These are phyloP conservation scores for Citrullus colocynthis DNA, from an alignment of 306 rosid genomes.

Conservation along the genomic window DNA sequence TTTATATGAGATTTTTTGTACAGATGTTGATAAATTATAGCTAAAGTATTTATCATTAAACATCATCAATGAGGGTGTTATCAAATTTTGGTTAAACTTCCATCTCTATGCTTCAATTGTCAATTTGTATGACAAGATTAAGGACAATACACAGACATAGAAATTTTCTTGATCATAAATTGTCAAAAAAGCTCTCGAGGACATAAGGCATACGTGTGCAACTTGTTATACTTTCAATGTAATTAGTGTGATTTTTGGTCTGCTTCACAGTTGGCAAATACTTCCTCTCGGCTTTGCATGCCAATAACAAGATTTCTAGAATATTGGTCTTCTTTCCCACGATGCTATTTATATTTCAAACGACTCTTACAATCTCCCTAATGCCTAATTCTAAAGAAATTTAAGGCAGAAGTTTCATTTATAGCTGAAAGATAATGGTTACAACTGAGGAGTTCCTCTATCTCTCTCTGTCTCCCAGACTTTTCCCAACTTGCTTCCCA, in stretches of 20 bases:
- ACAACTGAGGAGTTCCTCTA: background rate
- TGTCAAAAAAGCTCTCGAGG: background rate
- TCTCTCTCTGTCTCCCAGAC: background rate
- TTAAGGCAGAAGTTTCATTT: background rate
- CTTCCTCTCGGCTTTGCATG: background rate
- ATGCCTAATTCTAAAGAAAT: background rate
- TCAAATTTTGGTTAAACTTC: background rate
- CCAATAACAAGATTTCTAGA: background rate
- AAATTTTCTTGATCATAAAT: background rate
- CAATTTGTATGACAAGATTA: background rate
- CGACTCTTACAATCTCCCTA: background rate
- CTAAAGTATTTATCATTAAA: background rate
- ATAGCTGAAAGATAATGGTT: background rate
- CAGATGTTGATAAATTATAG: background rate
- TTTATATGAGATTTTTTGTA: background rate
- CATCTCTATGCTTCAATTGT: background rate
- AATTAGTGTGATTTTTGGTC: background rate
- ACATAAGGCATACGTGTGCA: background rate
- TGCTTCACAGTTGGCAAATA: background rate
- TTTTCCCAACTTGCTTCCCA: no score
- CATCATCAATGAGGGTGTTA: background rate
- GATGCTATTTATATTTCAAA: background rate
- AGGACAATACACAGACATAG: background rate
- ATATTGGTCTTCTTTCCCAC: background rate
- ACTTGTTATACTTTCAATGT: background rate